Percentiles rank a stretch among this genome's conserved stretches.
These are phyloP conservation scores for Komagataella phaffii DNA, from an alignment of 805 yeast species.

Conservation along the genomic window DNA sequence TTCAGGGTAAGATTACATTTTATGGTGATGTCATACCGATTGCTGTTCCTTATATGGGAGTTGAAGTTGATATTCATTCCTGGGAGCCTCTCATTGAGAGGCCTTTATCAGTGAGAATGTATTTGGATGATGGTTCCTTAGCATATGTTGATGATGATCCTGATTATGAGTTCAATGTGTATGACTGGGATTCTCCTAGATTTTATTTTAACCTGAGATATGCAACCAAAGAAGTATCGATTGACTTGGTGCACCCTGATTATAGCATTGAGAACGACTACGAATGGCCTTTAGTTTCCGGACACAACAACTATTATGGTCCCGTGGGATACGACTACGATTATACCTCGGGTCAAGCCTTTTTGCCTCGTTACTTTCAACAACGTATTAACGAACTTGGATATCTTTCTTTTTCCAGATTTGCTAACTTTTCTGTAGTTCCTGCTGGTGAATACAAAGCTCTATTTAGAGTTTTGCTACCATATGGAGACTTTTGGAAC, in stretches of 20 bases:
- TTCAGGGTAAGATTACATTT: constrained; percentile 5
- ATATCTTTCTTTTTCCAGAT: constrained; percentile 1
- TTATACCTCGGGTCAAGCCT: neutral
- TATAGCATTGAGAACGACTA: constrained; percentile 5
- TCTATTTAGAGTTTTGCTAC: constrained; percentile 2
- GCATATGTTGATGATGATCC: neutral
- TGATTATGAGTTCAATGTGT: neutral
- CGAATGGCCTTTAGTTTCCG: neutral
- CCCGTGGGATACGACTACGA: neutral
- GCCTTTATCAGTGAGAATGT: neutral
- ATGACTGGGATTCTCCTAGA: constrained; percentile 1
- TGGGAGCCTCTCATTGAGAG: constrained; percentile 4
- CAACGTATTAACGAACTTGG: neutral
- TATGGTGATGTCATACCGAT: constrained; percentile 7
- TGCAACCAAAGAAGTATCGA: constrained; percentile 5
- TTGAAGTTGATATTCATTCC: constrained; percentile 3
- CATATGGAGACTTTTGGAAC: constrained; percentile 6
- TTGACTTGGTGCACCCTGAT: constrained; percentile 6
- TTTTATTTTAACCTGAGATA: constrained; percentile 4
- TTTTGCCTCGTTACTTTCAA: neutral
- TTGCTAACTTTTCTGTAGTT: constrained; percentile 1
- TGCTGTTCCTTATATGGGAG: constrained; percentile 8
- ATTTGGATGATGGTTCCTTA: neutral
- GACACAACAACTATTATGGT: neutral
- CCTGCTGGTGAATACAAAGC: constrained; percentile 4